Conservation (phyloP, 768 basidiomycete species). For the Suillus spraguei region DNA sequence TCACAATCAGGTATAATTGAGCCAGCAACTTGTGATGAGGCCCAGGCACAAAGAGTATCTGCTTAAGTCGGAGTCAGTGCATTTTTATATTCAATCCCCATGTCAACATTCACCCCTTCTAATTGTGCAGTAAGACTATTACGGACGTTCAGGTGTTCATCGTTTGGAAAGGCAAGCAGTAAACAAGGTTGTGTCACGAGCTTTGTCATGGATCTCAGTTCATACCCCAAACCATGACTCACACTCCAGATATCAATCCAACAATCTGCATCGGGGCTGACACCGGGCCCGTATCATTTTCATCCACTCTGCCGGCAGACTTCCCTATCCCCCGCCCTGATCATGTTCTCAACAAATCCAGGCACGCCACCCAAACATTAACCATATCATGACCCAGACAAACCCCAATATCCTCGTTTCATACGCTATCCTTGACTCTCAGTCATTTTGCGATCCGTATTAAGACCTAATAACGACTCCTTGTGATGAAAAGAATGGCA, state of each 20-base stretch:
- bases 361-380: slow-evolving; percentile 16
- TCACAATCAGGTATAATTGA: not conserved
- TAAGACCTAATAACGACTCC: slow-evolving; percentile 34
- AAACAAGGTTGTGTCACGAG: not conserved
- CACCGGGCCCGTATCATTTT: not conserved
- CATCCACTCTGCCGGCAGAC: not conserved
- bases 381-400: slow-evolving; percentile 34
- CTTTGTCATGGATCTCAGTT: not conserved
- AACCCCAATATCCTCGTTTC: slow-evolving; percentile 23
- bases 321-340: not conserved
- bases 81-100: not conserved
- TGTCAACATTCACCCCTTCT: not conserved
- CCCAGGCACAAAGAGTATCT: not conserved
- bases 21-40: not conserved
- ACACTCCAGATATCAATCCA: not conserved
- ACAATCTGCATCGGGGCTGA: not conserved
- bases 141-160: not conserved
- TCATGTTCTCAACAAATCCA: not conserved
- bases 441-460: slow-evolving; percentile 19
- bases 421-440: slow-evolving; percentile 12
- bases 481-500: slow-evolving; percentile 33
- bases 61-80: not conserved
- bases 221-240: not conserved
- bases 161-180: not conserved
- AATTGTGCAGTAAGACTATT: not conserved